Conservation (phyloP, 306 rosid genomes). For the Fragaria iinumae region DNA sequence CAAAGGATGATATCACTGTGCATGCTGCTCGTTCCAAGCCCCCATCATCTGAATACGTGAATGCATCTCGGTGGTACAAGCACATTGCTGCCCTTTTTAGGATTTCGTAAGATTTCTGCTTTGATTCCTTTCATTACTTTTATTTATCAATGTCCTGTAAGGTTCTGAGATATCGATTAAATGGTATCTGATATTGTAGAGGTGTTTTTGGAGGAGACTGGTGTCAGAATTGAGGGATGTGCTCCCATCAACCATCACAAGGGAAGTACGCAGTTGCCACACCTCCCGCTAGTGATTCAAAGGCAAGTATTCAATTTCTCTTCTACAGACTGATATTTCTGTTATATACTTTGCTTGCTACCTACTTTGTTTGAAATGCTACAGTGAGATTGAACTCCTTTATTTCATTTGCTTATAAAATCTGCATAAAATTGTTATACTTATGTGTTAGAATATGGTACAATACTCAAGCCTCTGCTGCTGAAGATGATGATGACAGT, state of each 20-base stretch:
- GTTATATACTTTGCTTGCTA: neutral
- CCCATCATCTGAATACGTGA: slow-evolving; percentile 58
- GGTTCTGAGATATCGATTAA: too few species aligned
- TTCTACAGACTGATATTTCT: neutral
- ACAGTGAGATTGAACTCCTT: neutral
- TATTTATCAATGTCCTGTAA: neutral
- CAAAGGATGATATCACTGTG: slow-evolving; percentile 85
- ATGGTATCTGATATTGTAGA: slow-evolving; percentile 25
- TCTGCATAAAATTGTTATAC: neutral
- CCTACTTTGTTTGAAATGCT: neutral
- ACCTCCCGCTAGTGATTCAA: slow-evolving; percentile 74
- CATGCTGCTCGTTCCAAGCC: slow-evolving; percentile 49
- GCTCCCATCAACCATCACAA: slow-evolving; percentile 35
- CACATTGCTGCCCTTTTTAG: slow-evolving; percentile 81
- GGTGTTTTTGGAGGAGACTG: slow-evolving; percentile 80
- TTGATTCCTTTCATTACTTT: too few species aligned
- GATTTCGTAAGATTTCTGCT: slow-evolving; percentile 61
- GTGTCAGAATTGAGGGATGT: slow-evolving; percentile 58
- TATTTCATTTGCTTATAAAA: neutral
- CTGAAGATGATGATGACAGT: slow-evolving; percentile 70
- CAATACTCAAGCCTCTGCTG: slow-evolving; percentile 54
- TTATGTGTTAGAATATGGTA: slow-evolving; percentile 2
- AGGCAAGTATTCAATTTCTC: slow-evolving; percentile 33
- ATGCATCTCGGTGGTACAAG: slow-evolving; percentile 77
- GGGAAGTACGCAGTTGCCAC: slow-evolving; percentile 58